phyloP scores from a whole-genome alignment of 495 filamentous ascomycete genomes.

The Sordaria brevicollis region DNA sequence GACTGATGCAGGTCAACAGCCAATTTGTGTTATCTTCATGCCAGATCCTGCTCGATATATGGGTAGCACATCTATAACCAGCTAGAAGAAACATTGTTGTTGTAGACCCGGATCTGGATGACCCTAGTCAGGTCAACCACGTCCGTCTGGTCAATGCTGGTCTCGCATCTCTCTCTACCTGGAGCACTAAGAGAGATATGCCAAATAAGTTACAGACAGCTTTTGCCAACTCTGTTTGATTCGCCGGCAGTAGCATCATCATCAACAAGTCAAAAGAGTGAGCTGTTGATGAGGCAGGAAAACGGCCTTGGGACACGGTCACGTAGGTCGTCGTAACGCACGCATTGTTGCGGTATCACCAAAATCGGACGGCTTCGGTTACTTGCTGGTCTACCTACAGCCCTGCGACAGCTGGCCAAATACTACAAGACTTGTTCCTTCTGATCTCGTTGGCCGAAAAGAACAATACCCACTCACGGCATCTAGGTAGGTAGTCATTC shows the following conservation, averaged over 20 bases:
- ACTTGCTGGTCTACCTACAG: constrained; percentile 2
- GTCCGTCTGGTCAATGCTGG: not conserved
- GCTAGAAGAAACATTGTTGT: not conserved
- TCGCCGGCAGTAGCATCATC: too few relatives aligned
- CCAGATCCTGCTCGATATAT: not conserved
- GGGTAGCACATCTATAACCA: not conserved
- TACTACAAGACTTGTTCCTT: not conserved
- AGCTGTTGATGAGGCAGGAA: not conserved
- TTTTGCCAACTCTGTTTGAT: too few relatives aligned
- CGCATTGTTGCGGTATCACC: constrained; percentile 8
- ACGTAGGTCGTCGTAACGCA: constrained; percentile 3
- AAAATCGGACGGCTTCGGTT: constrained; percentile 4
- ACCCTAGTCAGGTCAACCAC: not conserved
- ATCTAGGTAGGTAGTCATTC: not conserved
- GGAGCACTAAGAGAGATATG: too few relatives aligned
- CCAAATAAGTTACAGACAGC: too few relatives aligned
- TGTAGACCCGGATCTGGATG: not conserved
- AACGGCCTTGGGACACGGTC: not conserved
- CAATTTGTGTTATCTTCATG: not conserved
- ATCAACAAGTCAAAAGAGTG: not conserved
- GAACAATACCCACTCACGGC: not conserved
- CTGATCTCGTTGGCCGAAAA: constrained; percentile 1
- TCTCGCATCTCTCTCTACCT: too few relatives aligned
- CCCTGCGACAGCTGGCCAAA: not conserved
- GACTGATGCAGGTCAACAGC: not conserved